Base-by-base conservation (phyloP, 345 rosid genomes). In the Eucalyptus cladocalyx region DNA sequence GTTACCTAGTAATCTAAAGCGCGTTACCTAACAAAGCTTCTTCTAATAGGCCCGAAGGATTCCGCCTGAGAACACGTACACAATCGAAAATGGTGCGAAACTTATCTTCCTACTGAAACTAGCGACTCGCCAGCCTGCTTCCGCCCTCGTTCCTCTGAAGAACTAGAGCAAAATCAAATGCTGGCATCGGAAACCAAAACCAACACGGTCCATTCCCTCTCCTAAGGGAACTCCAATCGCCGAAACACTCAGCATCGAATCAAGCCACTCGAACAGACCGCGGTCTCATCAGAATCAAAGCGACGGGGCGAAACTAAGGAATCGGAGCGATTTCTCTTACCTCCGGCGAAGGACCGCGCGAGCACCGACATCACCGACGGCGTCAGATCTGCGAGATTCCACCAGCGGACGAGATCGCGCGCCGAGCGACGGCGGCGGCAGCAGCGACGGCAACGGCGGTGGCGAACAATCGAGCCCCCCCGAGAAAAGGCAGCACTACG, bases 331-430 rank as follows among this genome's bases (percentile, higher is more conserved):
- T 72, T 47, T 67, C 86, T 88, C 32, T 90, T 94, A 95, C 95
- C 96, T 56, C 56, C 26, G 87, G 90, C 28, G 89, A 72, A 86
- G 23, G 89, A 91, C 89, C 85, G 60, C 88, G 92, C 89, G 54
- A 89, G 91, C 94, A 81, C 93, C 96, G 96, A 93, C 97, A 95
- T 93, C 96, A 87, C 95, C 92, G 92, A 92, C 92, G 94, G 94
- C 93, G 91, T 89, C 93, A 94, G 97, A 95, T 95, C 96, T 94
- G 90, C 83, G 91, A 91, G 90, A 91, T 89, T 89, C 48, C 69
- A 87, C 80, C 37, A 87, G 90, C 92, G 89, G 76, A 87, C 92
- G 90, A 91, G 92, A 94, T 92, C 93, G 81, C 92, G 45, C 53
- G 90, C 45, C 62, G 83, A 91, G 88, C 89, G 89, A 85, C 94